phyloP scores from a whole-genome alignment of 805 yeast genomes.

The Cyberlindnera lachancei region DNA sequence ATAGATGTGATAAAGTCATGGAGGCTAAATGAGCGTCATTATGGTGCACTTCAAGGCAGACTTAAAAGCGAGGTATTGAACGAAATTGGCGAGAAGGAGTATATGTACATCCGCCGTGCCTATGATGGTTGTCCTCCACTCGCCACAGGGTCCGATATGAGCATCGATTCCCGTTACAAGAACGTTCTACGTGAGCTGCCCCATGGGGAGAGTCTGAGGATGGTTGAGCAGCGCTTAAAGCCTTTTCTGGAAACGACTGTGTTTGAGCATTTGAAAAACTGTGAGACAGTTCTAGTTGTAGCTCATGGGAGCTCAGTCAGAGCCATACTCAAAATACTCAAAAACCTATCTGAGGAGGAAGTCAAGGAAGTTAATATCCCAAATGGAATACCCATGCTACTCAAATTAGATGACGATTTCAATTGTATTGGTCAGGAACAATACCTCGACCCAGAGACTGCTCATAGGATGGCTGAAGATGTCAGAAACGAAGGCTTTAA shows the following conservation, averaged over 20 bases:
- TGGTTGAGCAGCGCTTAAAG: slow-evolving; percentile 60
- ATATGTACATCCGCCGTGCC: slow-evolving; percentile 75
- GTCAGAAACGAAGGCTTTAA: slow-evolving; percentile 68
- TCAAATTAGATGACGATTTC: slow-evolving; percentile 49
- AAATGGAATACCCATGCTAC: slow-evolving; percentile 73
- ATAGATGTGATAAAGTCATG: slow-evolving; percentile 57
- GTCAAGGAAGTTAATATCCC: slow-evolving; percentile 75
- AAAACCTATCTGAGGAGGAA: slow-evolving; percentile 55
- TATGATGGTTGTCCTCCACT: slow-evolving; percentile 65
- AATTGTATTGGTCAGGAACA: slow-evolving; percentile 46
- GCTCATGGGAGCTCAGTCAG: slow-evolving; percentile 82
- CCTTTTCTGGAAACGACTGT: slow-evolving; percentile 49
- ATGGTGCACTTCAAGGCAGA: slow-evolving; percentile 76
- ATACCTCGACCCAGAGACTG: slow-evolving; percentile 76
- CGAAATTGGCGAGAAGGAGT: slow-evolving; percentile 63
- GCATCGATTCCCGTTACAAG: slow-evolving; percentile 28
- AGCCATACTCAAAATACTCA: slow-evolving; percentile 63
- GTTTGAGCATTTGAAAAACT: slow-evolving; percentile 41
- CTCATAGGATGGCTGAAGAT: slow-evolving; percentile 69
- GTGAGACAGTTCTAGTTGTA: slow-evolving; percentile 57
- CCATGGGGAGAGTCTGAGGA: slow-evolving; percentile 62
- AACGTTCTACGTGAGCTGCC: slow-evolving; percentile 43
- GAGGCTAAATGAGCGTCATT: slow-evolving; percentile 81
- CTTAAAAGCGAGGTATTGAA: slow-evolving; percentile 60
- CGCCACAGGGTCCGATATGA: slow-evolving; percentile 26